Evolutionary conservation across 257 asterid species (phyloP), one percentile per base, ranked within the genome.

Genomic region (Jasminum sambac): DNA sequence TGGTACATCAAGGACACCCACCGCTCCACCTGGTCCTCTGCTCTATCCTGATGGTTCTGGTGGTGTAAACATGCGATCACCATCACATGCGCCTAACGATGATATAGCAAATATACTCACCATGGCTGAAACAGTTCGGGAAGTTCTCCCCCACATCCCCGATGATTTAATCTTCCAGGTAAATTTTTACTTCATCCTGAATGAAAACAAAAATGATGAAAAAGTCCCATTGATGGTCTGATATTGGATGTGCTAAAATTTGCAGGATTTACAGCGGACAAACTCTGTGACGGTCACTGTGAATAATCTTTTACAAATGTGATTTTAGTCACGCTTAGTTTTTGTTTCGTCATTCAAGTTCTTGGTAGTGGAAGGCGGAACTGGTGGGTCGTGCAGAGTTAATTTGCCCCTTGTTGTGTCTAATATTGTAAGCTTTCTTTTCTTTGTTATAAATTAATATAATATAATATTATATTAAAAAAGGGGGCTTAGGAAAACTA

Each of bases 61-160:
- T 78, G 85, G 88, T 76, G 68, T 84, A 82, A 85, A 67, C 52
- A 10, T 80, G 73, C 86, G 95, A 59, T 69, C 89, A 38, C 39
- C 82, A 52, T 74, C 88, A 66, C 83, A 44, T 34, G 75, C 70
- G 16, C 46, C 74, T 30, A 83, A 80, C 62, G 92, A 78, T 61
- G 80, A 70, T 82, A 62, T 86, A 72, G 86, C 90, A 50, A 81
- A 83, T 68, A 69, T 88, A 73, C 78, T 83, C 60, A 80, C 89
- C 75, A 85, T 90, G 94, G 94, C 91, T 52, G 91, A 85, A 77
- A 84, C 91, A 38, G 97, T 90, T 69, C 79, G 91, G 74, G 97
- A 90, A 76, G 91, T 90, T 59, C 80, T 90, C 73, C 97, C 97
- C 46, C 97, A 90, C 77, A 68, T 90, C 69, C 94, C 93, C 25